Evolutionary conservation across 2,329 filamentous ascomycete species (phyloP).

Genomic region (Arthrobotrys pseudoclavata): DNA sequence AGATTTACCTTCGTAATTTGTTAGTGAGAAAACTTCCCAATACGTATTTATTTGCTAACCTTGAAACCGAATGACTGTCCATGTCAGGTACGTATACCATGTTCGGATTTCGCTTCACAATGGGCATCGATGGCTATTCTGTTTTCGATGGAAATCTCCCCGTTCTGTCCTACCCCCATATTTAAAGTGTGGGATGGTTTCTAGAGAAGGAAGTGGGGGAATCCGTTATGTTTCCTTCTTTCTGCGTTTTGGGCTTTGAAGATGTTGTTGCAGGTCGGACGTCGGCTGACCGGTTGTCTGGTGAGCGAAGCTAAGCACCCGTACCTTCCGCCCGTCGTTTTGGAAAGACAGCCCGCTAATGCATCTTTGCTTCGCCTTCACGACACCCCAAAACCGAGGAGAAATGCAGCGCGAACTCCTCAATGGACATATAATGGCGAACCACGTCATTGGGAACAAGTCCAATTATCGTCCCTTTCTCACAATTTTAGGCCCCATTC

Average conservation of each 20-base stretch:
- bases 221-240: constrained; percentile 46
- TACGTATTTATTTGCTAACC: constrained; percentile 35
- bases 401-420: constrained; percentile 40
- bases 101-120: constrained; percentile 37
- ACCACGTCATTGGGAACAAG: constrained; percentile 58
- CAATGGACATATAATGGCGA: constrained; percentile 52
- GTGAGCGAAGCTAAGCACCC: constrained; percentile 50
- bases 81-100: constrained; percentile 51
- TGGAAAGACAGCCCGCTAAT: constrained; percentile 58
- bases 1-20: constrained; percentile 54
- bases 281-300: constrained; percentile 45
- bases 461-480: constrained; percentile 28
- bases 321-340: constrained; percentile 58
- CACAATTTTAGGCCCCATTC: constrained; percentile 16
- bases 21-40: constrained; percentile 29
- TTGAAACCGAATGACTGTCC: constrained; percentile 21
- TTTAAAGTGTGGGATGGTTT: constrained; percentile 48
- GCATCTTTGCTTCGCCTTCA: constrained; percentile 22
- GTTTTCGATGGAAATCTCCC: constrained; percentile 33
- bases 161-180: constrained; percentile 29
- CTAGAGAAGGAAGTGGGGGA: constrained; percentile 37
- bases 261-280: constrained; percentile 55
- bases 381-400: not conserved
- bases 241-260: constrained; percentile 22
- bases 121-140: constrained; percentile 54